A percentile compares a stretch with the other conserved stretches of the same genome.
Evolutionary conservation across 495 filamentous ascomycete species (phyloP).

Genomic region (Neurospora terricola): DNA sequence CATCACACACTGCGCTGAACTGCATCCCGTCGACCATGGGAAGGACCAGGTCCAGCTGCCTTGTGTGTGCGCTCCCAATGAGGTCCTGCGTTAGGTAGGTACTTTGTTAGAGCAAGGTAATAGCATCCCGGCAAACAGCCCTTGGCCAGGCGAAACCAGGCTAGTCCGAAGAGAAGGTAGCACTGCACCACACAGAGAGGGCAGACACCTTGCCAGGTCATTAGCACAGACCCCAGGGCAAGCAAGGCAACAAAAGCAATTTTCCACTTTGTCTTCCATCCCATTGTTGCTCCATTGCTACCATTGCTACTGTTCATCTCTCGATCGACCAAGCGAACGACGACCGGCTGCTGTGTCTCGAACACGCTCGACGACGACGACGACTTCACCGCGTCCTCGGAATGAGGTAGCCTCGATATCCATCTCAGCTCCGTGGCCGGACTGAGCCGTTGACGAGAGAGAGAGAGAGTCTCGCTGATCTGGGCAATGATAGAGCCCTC

Average conservation of each 20-base stretch:
- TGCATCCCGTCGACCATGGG: not conserved
- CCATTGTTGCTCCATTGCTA: not conserved
- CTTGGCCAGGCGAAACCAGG: not conserved
- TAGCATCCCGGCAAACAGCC: not conserved
- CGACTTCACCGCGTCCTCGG: slow-evolving; percentile 19
- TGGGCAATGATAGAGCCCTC: not conserved
- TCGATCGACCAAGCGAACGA: not conserved
- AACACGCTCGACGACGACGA: slow-evolving; percentile 7
- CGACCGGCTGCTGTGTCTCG: slow-evolving; percentile 1
- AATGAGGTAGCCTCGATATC: slow-evolving; percentile 42
- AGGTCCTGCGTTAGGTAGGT: not conserved
- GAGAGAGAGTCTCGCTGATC: not conserved
- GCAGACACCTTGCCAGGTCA: not conserved
- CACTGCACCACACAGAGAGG: not conserved
- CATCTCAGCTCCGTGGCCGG: slow-evolving; percentile 44
- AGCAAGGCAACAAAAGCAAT: not conserved
- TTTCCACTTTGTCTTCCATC: not conserved
- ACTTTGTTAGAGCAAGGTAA: not conserved
- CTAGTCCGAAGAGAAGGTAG: not conserved
- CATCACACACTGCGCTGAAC: not conserved
- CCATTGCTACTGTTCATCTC: not conserved
- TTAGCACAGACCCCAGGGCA: not conserved
- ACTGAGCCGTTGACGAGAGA: slow-evolving; percentile 30
- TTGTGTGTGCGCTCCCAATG: not conserved
- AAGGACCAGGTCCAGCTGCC: not conserved